Evolutionary conservation across 2,329 filamentous ascomycete genomes (phyloP).

Genomic region (Pseudogymnoascus sp.): DNA sequence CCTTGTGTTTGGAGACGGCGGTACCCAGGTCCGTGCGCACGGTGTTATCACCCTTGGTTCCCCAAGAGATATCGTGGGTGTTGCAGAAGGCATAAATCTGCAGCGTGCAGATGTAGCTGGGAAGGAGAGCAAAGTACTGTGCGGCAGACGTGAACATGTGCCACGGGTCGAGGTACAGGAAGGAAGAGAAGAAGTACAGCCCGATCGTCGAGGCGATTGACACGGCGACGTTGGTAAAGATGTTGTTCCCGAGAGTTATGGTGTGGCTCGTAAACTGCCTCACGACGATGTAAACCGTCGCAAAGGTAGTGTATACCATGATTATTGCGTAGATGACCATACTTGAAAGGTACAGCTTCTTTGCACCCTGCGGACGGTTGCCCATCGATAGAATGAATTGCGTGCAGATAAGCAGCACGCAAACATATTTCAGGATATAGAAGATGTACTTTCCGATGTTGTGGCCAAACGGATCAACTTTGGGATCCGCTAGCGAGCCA

Average conservation of each 20-base stretch:
- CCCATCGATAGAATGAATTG: slow-evolving; percentile 97
- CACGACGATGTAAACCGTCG: slow-evolving; percentile 80
- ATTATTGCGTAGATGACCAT: slow-evolving; percentile 90
- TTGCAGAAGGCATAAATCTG: slow-evolving; percentile 99
- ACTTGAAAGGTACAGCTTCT: slow-evolving; percentile 77
- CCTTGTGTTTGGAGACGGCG: slow-evolving; percentile 66
- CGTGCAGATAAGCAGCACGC: slow-evolving; percentile 79
- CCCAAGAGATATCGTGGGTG: slow-evolving; percentile 98
- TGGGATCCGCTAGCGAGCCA: slow-evolving; percentile 72
- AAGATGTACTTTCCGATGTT: slow-evolving; percentile 80
- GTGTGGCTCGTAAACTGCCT: slow-evolving; percentile 56
- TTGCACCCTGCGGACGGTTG: slow-evolving; percentile 90
- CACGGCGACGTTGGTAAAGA: slow-evolving; percentile 92
- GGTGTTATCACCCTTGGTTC: slow-evolving; percentile 96
- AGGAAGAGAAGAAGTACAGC: slow-evolving; percentile 91
- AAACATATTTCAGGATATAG: slow-evolving; percentile 74
- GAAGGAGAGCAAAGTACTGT: slow-evolving; percentile 90
- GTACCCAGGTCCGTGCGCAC: slow-evolving; percentile 87
- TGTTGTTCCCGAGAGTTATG: slow-evolving; percentile 67
- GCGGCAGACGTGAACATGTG: slow-evolving; percentile 91
- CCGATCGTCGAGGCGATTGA: slow-evolving; percentile 84
- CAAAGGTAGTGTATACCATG: slow-evolving; percentile 93
- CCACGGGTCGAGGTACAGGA: slow-evolving; percentile 96
- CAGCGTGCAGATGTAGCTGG: slow-evolving; percentile 90
- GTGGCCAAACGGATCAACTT: slow-evolving; percentile 86